Evolutionary conservation across 139 green algal species (phyloP), one percentile per base, ranked within the genome.

Genomic region (Closterium sp.): DNA sequence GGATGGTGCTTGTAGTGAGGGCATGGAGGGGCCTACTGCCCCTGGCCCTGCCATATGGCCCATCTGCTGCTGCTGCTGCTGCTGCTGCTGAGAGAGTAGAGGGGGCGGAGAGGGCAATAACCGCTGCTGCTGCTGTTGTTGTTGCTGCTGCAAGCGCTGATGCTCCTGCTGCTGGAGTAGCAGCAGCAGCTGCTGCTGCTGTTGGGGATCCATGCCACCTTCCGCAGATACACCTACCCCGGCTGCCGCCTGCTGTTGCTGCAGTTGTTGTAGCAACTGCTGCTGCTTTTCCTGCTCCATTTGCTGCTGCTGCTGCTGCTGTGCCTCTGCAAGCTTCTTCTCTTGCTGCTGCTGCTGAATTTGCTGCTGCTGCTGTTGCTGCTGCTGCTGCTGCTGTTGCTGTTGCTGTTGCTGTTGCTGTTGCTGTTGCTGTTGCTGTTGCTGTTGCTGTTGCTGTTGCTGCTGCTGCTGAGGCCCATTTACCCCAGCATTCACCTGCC

Each of bases 1-100:
- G 25, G 55, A 76, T 16, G 55, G 55, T 3, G n/a, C n/a, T n/a
- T n/a, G n/a, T n/a, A n/a, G n/a, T n/a, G n/a, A n/a, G n/a, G 9
- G 55, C 55, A 76, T 76, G 25, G 55, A 76, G 55, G 55, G 55
- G 55, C 55, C 55, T 76, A 76, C 55, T 76, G 55, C 55, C 55
- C 55, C 55, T 76, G 90, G n/a, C 25, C 33, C 84, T 81, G 84
- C 84, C 84, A 87, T 87, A 9, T 34, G 76, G 19, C 32, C 86
- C 88, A 91, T 90, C 90, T 32, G 66, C 55, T 90, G 94, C 25
- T 38, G 90, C 43, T 89, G 34, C 84, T 86, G 90, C 9, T 91
- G 76, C 84, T 91, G 76, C 30, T 32, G n/a, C n/a, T 89, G 86
- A 81, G 30, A 16, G 86, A 33, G n/a, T 33, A 81, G 36, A 34